Conservation (phyloP, 2,329 filamentous ascomycete species). For the Talaromyces verruculosus region DNA sequence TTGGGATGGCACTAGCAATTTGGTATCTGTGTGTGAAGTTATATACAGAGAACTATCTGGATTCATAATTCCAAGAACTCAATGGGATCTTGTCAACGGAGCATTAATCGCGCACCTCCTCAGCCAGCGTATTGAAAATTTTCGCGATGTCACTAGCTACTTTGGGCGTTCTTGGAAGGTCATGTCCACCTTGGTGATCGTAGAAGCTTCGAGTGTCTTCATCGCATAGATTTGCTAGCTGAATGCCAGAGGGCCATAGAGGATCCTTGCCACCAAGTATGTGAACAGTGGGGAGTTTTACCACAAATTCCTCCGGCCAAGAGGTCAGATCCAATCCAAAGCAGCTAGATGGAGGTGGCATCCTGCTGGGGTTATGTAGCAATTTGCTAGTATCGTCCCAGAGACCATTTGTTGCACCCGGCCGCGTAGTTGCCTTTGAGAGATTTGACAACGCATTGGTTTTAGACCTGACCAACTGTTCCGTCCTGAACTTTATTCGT, state of each 20-base stretch:
- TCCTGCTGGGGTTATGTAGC: constrained; percentile 27
- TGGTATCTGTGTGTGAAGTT: background rate
- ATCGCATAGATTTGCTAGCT: constrained; percentile 40
- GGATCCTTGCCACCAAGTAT: constrained; percentile 45
- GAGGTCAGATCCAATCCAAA: constrained; percentile 2
- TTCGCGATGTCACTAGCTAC: constrained; percentile 9
- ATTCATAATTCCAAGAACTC: background rate
- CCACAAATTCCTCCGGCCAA: constrained; percentile 19
- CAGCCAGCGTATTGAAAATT: background rate
- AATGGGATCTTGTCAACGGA: background rate
- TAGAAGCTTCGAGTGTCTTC: constrained; percentile 31
- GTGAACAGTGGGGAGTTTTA: constrained; percentile 45
- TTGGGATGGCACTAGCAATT: background rate
- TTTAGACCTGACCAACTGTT: constrained; percentile 4
- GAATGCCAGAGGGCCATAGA: constrained; percentile 37
- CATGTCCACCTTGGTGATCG: constrained; percentile 46
- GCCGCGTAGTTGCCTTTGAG: constrained; percentile 30
- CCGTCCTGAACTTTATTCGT: constrained; percentile 4
- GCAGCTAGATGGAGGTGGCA: constrained; percentile 1
- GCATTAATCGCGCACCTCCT: background rate
- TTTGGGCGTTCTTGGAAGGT: constrained; percentile 38
- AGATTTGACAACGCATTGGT: constrained; percentile 27
- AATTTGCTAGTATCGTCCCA: constrained; percentile 31
- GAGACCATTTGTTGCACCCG: constrained; percentile 24
- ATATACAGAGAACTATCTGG: background rate